Percentiles rank a stretch among this genome's conserved stretches.
Conservation (phyloP, 768 basidiomycete genomes). For the Asterophora lycoperdoides region DNA sequence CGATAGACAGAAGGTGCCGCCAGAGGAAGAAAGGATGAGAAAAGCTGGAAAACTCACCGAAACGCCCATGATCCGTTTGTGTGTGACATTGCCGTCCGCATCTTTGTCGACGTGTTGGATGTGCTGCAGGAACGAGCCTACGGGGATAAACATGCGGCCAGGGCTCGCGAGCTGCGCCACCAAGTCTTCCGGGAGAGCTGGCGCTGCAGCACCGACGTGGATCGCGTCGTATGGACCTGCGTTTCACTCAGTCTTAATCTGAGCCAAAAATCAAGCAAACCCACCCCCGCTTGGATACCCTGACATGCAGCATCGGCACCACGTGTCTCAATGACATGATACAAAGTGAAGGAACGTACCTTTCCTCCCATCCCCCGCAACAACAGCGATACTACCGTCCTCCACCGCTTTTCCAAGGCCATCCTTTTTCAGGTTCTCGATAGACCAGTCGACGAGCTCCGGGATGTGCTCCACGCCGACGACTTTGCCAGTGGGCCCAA, state of each 20-base stretch:
- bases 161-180: constrained; percentile 74
- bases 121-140: constrained; percentile 58
- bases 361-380: constrained; percentile 76
- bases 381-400: constrained; percentile 52
- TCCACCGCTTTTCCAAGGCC: constrained; percentile 55
- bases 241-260: background rate
- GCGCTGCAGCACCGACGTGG: constrained; percentile 92
- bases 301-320: constrained; percentile 9
- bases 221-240: constrained; percentile 76
- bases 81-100: constrained; percentile 55
- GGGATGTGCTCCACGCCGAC: constrained; percentile 91
- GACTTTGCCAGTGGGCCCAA: constrained; percentile 54
- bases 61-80: constrained; percentile 75
- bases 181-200: constrained; percentile 62
- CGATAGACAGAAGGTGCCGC: background rate
- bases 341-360: constrained; percentile 34
- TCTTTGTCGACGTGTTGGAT: constrained; percentile 83
- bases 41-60: constrained; percentile 44
- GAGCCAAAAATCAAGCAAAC: background rate
- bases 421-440: constrained; percentile 62
- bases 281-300: constrained; percentile 33
- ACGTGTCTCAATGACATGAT: background rate
- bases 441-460: constrained; percentile 68
- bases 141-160: constrained; percentile 90
- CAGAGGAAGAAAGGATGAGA: background rate